These are phyloP conservation scores for Yamadazyma aaseri DNA, from an alignment of 1,139 yeast species.

Conservation along the genomic window DNA sequence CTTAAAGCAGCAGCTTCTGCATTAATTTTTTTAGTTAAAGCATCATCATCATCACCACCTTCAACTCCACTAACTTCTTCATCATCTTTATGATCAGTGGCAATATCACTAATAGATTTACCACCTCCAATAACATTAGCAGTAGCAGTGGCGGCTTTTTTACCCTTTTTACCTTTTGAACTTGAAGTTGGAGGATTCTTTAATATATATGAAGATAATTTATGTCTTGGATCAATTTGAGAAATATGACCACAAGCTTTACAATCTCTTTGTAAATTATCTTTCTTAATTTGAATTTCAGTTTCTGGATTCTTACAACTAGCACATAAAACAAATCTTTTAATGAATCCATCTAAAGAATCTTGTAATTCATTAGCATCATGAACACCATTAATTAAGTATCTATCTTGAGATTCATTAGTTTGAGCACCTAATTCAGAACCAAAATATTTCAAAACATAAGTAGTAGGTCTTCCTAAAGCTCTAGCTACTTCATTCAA, in stretches of 20 bases:
- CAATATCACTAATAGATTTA: slow-evolving; percentile 73
- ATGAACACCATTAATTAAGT: slow-evolving; percentile 92
- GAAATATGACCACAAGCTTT: slow-evolving; percentile 97
- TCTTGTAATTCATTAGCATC: slow-evolving; percentile 91
- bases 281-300: slow-evolving; percentile 79
- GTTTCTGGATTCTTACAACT: slow-evolving; percentile 98
- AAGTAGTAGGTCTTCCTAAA: slow-evolving; percentile 86
- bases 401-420: slow-evolving; percentile 79
- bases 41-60: slow-evolving; percentile 78
- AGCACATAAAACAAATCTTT: slow-evolving; percentile 89
- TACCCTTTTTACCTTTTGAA: slow-evolving; percentile 52
- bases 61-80: slow-evolving; percentile 59
- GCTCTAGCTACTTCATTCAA: slow-evolving; percentile 94
- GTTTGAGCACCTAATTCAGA: slow-evolving; percentile 98
- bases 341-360: slow-evolving; percentile 88
- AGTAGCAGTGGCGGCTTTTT: slow-evolving; percentile 84
- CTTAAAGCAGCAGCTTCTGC: slow-evolving; percentile 77
- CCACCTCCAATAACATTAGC: slow-evolving; percentile 92
- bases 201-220: slow-evolving; percentile 78
- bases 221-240: slow-evolving; percentile 80
- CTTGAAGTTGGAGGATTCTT: slow-evolving; percentile 84
- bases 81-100: slow-evolving; percentile 49
- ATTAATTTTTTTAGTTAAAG: slow-evolving; percentile 73
- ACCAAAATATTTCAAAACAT: slow-evolving; percentile 91
- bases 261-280: slow-evolving; percentile 83